Percentiles rank a stretch among this genome's conserved stretches.
phyloP scores from a whole-genome alignment of 345 rosid genomes.

The Heritiera fomes region DNA sequence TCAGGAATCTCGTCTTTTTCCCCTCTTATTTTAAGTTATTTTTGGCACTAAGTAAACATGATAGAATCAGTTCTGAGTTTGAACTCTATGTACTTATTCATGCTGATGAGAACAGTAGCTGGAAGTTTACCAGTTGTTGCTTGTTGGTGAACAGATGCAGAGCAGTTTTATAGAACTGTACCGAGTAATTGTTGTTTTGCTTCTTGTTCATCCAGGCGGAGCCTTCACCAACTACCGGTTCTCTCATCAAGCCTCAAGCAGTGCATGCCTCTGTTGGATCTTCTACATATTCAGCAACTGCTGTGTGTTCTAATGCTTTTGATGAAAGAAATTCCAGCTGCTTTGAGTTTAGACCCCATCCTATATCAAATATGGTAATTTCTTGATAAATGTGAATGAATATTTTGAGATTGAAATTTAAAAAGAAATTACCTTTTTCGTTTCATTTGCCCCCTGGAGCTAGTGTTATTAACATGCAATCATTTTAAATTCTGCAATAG shows the following conservation, averaged over 20 bases:
- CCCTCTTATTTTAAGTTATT: slow-evolving; percentile 6
- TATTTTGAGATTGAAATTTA: slow-evolving; percentile 5
- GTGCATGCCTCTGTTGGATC: slow-evolving; percentile 41
- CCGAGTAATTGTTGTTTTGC: slow-evolving; percentile 24
- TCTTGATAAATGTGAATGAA: slow-evolving; percentile 17
- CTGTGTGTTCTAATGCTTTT: slow-evolving; percentile 43
- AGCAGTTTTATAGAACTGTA: slow-evolving; percentile 12
- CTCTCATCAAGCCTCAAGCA: slow-evolving; percentile 64
- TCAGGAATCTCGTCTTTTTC: slow-evolving; percentile 16
- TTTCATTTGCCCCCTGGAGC: not conserved
- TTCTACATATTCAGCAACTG: slow-evolving; percentile 38
- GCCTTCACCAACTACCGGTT: slow-evolving; percentile 96
- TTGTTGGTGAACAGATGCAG: not conserved
- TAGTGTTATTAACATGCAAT: not conserved
- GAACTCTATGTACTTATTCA: slow-evolving; percentile 18
- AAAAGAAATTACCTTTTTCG: not conserved
- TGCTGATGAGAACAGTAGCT: slow-evolving; percentile 21
- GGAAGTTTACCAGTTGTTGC: slow-evolving; percentile 9
- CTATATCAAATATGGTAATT: slow-evolving; percentile 70
- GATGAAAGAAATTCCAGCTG: slow-evolving; percentile 50
- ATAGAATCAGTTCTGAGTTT: slow-evolving; percentile 23
- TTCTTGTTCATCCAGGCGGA: slow-evolving; percentile 64
- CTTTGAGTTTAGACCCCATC: slow-evolving; percentile 81
- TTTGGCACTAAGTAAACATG: slow-evolving; percentile 12
- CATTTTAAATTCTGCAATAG: not conserved